Evolutionary conservation across 78 protist genomes (phyloP), one percentile per base, ranked within the genome.

Genomic region (Parvularia atlantis): DNA sequence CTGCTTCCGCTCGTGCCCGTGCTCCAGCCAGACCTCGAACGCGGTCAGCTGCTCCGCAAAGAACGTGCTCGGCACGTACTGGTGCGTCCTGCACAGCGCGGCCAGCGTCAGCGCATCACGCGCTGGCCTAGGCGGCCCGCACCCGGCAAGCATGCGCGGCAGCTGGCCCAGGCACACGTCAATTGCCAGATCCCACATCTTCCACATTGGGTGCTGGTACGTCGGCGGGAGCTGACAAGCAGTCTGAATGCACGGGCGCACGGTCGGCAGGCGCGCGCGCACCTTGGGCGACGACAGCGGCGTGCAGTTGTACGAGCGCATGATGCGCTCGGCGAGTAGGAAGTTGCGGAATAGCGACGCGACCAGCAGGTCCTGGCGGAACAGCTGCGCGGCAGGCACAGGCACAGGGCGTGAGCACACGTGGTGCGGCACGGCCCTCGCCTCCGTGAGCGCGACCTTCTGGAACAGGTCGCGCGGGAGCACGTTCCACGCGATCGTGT

Each of bases 401-500:
- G n/a, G n/a, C n/a, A n/a, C n/a, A n/a, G n/a, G n/a, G n/a, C n/a
- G n/a, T n/a, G n/a, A n/a, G n/a, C n/a, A n/a, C n/a, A n/a, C n/a
- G n/a, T n/a, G n/a, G n/a, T n/a, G n/a, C n/a, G n/a, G n/a, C n/a
- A n/a, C n/a, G n/a, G n/a, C n/a, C n/a, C n/a, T n/a, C n/a, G n/a
- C n/a, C n/a, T n/a, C n/a, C n/a, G n/a, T n/a, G n/a, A n/a, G n/a
- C n/a, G n/a, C n/a, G n/a, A n/a, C n/a, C 43, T 71, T 69, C 57
- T 93, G 90, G 74, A 95, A 96, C 36, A 90, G 71, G 0, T 80
- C 68, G 35, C 82, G 54, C 22, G 95, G 93, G 13, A 86, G 58
- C 1, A 88, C 78, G 43, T 84, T 85, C 99, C 99, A 97, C 0
- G 99, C 99, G 56, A 97, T 97, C 5, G 99, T 87, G 80, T 97